A percentile compares a stretch with the other conserved stretches of the same genome.
phyloP scores from a whole-genome alignment of 768 basidiomycete species.

The Mycena galericulata region DNA sequence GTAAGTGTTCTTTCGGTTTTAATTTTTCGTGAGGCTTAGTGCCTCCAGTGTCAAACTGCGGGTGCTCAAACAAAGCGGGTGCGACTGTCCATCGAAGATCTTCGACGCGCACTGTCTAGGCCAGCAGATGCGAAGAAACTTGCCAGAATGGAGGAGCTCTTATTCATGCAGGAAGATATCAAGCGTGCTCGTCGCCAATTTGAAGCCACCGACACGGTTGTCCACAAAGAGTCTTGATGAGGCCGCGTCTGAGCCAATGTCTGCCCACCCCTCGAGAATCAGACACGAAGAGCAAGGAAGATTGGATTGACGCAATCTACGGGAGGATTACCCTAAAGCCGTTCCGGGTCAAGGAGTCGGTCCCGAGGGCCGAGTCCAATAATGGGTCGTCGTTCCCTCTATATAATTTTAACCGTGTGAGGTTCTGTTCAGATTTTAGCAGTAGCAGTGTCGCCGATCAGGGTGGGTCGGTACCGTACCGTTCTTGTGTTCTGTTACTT shows the following conservation, averaged over 20 bases:
- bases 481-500: background rate
- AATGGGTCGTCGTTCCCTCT: background rate
- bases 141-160: constrained; percentile 89
- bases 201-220: constrained; percentile 60
- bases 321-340: no score
- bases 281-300: no score
- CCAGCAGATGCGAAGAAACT: constrained; percentile 94
- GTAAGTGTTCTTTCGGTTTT: constrained; percentile 60
- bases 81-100: constrained; percentile 87
- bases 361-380: constrained; percentile 1
- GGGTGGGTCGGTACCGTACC: constrained; percentile 22
- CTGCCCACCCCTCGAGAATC: no score
- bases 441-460: constrained; percentile 23
- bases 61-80: constrained; percentile 77
- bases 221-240: constrained; percentile 36
- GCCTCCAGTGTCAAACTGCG: constrained; percentile 75
- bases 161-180: constrained; percentile 96
- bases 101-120: constrained; percentile 81
- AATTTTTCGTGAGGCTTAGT: constrained; percentile 15
- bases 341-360: no score
- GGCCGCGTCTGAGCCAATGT: no score
- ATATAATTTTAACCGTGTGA: constrained; percentile 25
- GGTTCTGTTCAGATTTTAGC: background rate
- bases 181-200: constrained; percentile 89
- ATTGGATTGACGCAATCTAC: no score